Conservation (phyloP, 768 basidiomycete species). For the Calvatia gigantea region DNA sequence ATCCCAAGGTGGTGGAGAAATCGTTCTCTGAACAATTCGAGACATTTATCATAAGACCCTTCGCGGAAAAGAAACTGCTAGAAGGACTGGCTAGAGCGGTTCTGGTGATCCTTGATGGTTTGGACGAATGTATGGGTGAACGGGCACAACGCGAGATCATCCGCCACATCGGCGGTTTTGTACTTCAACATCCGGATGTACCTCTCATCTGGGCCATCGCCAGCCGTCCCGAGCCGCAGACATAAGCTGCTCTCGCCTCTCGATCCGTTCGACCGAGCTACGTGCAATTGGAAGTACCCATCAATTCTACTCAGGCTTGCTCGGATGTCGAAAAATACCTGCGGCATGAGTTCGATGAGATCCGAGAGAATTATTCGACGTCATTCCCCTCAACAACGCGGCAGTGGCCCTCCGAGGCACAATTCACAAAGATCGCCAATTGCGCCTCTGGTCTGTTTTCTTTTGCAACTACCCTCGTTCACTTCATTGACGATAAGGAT, state of each 20-base stretch:
- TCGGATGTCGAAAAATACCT: constrained; percentile 19
- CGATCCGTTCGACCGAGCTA: not conserved
- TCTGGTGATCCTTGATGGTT: constrained; percentile 20
- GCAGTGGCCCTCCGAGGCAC: constrained; percentile 17
- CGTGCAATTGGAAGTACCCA: not conserved
- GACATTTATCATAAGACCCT: constrained; percentile 14
- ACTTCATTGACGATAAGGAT: constrained; percentile 16
- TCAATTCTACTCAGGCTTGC: constrained; percentile 12
- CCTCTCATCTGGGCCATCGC: constrained; percentile 22
- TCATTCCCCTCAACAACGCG: not conserved
- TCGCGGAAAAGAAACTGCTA: not conserved
- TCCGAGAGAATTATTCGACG: not conserved
- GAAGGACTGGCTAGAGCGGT: not conserved
- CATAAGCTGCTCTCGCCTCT: constrained; percentile 14
- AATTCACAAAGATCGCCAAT: constrained; percentile 13
- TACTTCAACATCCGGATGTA: not conserved
- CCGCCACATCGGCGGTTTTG: not conserved
- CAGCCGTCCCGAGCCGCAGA: constrained; percentile 23
- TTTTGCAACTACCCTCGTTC: constrained; percentile 20
- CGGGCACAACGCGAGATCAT: constrained; percentile 16
- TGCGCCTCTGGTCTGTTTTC: constrained; percentile 23
- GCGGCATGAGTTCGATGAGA: constrained; percentile 9
- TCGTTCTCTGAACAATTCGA: constrained; percentile 11
- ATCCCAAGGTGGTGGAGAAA: constrained; percentile 10
- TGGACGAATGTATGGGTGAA: constrained; percentile 22